Percentiles rank a stretch among this genome's conserved stretches.
phyloP scores from a whole-genome alignment of 768 basidiomycete genomes.

The Pisolithus microcarpus region DNA sequence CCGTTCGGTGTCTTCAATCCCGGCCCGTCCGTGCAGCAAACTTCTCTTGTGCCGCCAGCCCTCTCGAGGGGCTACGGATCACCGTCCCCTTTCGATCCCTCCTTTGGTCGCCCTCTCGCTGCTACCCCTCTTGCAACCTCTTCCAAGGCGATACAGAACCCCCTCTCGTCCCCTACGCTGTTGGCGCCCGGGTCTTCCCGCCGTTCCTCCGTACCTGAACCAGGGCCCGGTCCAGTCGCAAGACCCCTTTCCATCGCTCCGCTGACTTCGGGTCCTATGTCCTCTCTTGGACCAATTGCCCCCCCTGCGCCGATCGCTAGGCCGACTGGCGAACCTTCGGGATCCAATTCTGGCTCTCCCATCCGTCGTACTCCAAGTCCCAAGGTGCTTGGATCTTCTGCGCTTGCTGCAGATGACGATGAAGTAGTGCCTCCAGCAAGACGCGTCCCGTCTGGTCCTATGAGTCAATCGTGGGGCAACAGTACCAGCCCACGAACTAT shows the following conservation, averaged over 20 bases:
- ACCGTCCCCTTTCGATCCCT: conserved; percentile 47
- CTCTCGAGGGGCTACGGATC: conserved; percentile 48
- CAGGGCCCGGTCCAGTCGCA: conserved; percentile 54
- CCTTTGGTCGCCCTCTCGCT: conserved; percentile 35
- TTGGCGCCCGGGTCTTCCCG: conserved; percentile 45
- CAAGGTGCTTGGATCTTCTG: conserved; percentile 71
- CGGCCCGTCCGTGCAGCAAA: conserved; percentile 38
- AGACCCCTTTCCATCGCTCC: conserved; percentile 31
- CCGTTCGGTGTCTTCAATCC: conserved; percentile 45
- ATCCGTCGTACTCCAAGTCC: conserved; percentile 44
- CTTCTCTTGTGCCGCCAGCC: conserved; percentile 45
- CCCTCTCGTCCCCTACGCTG: conserved; percentile 30
- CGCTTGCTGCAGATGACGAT: conserved; percentile 72
- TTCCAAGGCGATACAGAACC: conserved; percentile 30
- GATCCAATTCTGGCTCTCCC: conserved; percentile 58
- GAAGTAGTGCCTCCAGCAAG: conserved; percentile 58
- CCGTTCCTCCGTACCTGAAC: conserved; percentile 36
- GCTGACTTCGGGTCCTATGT: conserved; percentile 68
- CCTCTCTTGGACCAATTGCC: conserved; percentile 59
- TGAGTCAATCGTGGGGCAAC: conserved; percentile 44
- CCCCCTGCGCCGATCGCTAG: conserved; percentile 61
- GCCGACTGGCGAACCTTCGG: conserved; percentile 32
- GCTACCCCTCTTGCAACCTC: conserved; percentile 54
- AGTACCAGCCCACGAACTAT: conserved; percentile 40
- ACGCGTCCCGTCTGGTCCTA: conserved; percentile 32